phyloP scores from a whole-genome alignment of 2,329 filamentous ascomycete species.

The Lachnellula cervina region DNA sequence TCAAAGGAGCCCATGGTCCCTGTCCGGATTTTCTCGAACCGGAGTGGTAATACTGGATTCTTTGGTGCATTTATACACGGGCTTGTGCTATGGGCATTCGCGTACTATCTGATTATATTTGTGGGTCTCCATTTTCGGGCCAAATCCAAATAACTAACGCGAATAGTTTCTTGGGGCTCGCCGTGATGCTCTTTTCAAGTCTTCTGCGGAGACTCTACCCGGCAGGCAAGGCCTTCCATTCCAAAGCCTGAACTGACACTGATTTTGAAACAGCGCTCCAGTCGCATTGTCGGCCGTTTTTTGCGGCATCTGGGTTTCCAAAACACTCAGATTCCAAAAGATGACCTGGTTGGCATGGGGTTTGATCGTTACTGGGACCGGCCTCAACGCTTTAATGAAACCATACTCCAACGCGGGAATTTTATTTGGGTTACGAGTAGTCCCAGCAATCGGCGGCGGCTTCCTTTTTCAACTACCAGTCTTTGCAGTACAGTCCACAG shows the following conservation, averaged over 20 bases:
- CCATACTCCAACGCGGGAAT: conserved; percentile 5
- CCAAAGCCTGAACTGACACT: neutral
- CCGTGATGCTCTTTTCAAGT: conserved; percentile 5
- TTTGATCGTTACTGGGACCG: conserved; percentile 52
- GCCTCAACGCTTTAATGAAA: conserved; percentile 32
- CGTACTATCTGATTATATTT: conserved; percentile 18
- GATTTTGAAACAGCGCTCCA: conserved; percentile 2
- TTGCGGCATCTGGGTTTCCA: conserved; percentile 1
- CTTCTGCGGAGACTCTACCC: conserved; percentile 10
- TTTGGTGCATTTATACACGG: conserved; percentile 16
- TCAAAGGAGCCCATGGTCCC: conserved; percentile 31
- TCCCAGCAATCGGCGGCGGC: conserved; percentile 11
- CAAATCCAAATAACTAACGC: neutral
- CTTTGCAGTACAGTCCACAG: conserved; percentile 32
- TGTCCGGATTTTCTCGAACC: conserved; percentile 37
- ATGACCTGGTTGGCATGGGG: conserved; percentile 53
- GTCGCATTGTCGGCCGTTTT: conserved; percentile 8
- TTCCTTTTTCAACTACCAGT: conserved; percentile 50
- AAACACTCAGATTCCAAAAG: conserved; percentile 9
- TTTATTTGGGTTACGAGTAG: conserved; percentile 4
- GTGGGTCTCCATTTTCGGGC: neutral
- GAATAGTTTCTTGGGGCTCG: conserved; percentile 10
- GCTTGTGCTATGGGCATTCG: conserved; percentile 14
- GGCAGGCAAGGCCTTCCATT: conserved; percentile 1
- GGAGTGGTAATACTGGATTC: conserved; percentile 38